Conservation (phyloP, 2,329 filamentous ascomycete genomes). For the Bipolaris cookei region DNA sequence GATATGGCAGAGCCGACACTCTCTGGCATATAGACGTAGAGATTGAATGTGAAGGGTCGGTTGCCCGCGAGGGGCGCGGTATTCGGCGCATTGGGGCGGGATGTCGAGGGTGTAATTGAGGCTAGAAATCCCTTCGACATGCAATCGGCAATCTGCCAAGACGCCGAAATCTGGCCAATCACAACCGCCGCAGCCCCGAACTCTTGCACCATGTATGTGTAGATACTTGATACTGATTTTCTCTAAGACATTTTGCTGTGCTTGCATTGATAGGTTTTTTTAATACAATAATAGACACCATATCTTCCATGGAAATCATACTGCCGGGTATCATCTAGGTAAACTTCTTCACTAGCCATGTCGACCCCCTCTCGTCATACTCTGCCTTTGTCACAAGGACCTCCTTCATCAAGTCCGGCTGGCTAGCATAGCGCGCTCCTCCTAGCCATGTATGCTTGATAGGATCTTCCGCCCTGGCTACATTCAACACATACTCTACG, state of each 20-base stretch:
- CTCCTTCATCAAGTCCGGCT: constrained; percentile 67
- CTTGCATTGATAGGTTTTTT: too few species aligned
- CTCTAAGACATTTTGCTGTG: too few species aligned
- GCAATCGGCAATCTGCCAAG: constrained; percentile 18
- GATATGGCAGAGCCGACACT: constrained; percentile 24
- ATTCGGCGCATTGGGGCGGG: constrained; percentile 47
- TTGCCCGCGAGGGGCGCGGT: constrained; percentile 45
- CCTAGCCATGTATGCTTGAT: constrained; percentile 85
- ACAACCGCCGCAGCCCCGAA: constrained; percentile 23
- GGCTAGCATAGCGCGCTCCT: constrained; percentile 76
- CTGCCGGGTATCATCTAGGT: constrained; percentile 31
- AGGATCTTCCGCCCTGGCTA: constrained; percentile 70
- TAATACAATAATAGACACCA: too few species aligned
- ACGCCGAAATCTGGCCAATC: constrained; percentile 32
- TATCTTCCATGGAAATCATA: neutral
- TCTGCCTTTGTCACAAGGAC: constrained; percentile 84
- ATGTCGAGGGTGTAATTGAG: constrained; percentile 26
- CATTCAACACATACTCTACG: constrained; percentile 38
- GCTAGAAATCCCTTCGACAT: constrained; percentile 11
- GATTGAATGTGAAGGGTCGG: constrained; percentile 32
- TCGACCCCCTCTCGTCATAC: constrained; percentile 82
- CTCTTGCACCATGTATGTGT: neutral
- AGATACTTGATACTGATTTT: too few species aligned
- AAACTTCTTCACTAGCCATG: constrained; percentile 78
- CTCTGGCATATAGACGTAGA: constrained; percentile 24